These are phyloP conservation scores for Mrakia frigida DNA, from an alignment of 768 basidiomycete genomes.

Conservation along the genomic window DNA sequence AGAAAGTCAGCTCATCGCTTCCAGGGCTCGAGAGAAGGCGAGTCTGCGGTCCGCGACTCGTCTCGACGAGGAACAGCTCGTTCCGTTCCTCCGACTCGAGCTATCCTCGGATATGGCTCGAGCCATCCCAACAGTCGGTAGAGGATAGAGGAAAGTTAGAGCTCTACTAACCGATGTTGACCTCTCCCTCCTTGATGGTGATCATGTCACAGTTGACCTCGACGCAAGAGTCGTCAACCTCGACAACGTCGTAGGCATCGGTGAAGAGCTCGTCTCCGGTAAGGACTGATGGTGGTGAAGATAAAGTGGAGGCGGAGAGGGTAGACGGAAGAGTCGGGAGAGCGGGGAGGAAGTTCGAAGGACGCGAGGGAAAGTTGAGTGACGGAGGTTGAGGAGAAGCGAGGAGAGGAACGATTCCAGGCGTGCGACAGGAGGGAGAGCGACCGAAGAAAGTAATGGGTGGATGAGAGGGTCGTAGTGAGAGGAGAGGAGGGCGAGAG, in stretches of 20 bases:
- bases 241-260: constrained; percentile 83
- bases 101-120: no score
- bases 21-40: not conserved
- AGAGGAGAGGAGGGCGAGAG: not conserved
- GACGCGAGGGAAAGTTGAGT: not conserved
- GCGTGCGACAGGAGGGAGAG: not conserved
- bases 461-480: not conserved
- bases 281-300: constrained; percentile 46
- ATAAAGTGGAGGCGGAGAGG: constrained; percentile 9
- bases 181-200: constrained; percentile 65
- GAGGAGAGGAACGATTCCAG: not conserved
- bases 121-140: not conserved
- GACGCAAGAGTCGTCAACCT: constrained; percentile 69
- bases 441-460: not conserved
- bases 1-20: not conserved
- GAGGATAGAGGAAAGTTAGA: no score
- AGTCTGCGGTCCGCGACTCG: no score
- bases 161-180: constrained; percentile 81
- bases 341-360: not conserved
- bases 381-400: no score
- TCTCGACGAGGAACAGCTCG: no score
- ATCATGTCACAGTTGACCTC: constrained; percentile 80
- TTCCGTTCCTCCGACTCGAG: no score
- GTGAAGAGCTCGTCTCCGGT: constrained; percentile 86
- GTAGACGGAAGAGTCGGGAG: not conserved